A percentile compares a stretch with the other conserved stretches of the same genome.
phyloP scores from a whole-genome alignment of 306 rosid genomes.

The Lathyrus tuberosus region DNA sequence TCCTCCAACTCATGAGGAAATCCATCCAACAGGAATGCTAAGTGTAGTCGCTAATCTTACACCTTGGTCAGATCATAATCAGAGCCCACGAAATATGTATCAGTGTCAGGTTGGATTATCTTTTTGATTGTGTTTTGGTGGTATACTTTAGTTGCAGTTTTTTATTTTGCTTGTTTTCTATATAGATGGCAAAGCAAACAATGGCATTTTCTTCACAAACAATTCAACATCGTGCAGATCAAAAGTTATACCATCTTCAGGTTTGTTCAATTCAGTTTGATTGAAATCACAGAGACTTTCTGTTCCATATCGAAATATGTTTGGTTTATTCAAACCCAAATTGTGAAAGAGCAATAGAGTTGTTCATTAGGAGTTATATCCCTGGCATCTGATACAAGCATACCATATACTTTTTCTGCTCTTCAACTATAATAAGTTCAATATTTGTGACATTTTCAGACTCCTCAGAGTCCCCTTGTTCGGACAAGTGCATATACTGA shows the following conservation, averaged over 20 bases:
- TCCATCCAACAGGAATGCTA: slow-evolving; percentile 95
- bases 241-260: slow-evolving; percentile 93
- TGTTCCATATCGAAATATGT: background rate
- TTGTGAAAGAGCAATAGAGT: background rate
- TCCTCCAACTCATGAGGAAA: slow-evolving; percentile 97
- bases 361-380: slow-evolving; percentile 30
- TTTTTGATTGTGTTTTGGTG: slow-evolving; percentile 12
- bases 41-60: slow-evolving; percentile 95
- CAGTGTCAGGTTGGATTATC: slow-evolving; percentile 82
- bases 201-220: slow-evolving; percentile 93
- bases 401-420: slow-evolving; percentile 18
- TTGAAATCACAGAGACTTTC: slow-evolving; percentile 13
- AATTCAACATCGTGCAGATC: slow-evolving; percentile 83
- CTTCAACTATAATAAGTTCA: background rate
- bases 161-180: slow-evolving; percentile 33
- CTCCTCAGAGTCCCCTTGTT: slow-evolving; percentile 91
- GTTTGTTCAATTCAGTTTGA: slow-evolving; percentile 49
- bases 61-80: slow-evolving; percentile 99
- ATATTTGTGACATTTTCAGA: slow-evolving; percentile 58
- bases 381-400: slow-evolving; percentile 10
- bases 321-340: slow-evolving; percentile 27
- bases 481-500: slow-evolving; percentile 74
- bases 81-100: slow-evolving; percentile 98
- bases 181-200: slow-evolving; percentile 98
- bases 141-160: slow-evolving; percentile 8